These are phyloP conservation scores for Medakamo hakoo DNA, from an alignment of 139 green algal genomes.

Conservation along the genomic window DNA sequence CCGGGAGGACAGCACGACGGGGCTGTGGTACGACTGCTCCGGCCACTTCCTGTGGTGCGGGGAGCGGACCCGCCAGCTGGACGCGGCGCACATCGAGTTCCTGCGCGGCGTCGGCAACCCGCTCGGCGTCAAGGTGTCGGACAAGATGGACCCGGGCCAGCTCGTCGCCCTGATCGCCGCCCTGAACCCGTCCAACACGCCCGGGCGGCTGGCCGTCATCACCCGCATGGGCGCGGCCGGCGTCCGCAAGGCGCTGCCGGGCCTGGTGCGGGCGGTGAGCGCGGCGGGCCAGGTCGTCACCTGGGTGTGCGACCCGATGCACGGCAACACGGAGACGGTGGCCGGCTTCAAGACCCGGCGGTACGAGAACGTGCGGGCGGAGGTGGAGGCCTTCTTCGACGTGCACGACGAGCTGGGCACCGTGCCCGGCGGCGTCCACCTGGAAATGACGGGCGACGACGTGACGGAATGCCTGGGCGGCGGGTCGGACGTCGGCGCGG, in stretches of 20 bases:
- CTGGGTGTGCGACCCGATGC: constrained; percentile 97
- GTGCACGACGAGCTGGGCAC: constrained; percentile 77
- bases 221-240: constrained; percentile 91
- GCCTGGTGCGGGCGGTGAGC: constrained; percentile 52
- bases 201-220: constrained; percentile 84
- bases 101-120: constrained; percentile 88
- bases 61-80: constrained; percentile 94
- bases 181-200: constrained; percentile 90
- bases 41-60: constrained; percentile 97
- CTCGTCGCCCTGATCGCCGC: constrained; percentile 74
- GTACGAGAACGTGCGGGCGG: constrained; percentile 64
- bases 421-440: constrained; percentile 83
- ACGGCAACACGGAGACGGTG: constrained; percentile 93
- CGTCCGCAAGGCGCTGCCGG: constrained; percentile 59
- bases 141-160: constrained; percentile 87
- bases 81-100: constrained; percentile 95
- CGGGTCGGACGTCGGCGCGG: constrained; percentile 29
- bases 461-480: constrained; percentile 97
- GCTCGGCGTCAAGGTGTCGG: constrained; percentile 85
- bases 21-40: constrained; percentile 77
- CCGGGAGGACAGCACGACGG: constrained; percentile 63
- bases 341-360: constrained; percentile 89
- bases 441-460: constrained; percentile 97
- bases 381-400: constrained; percentile 77
- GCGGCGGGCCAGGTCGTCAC: constrained; percentile 62